Evolutionary conservation across 306 rosid genomes (phyloP).

Genomic region (Medicago truncatula): DNA sequence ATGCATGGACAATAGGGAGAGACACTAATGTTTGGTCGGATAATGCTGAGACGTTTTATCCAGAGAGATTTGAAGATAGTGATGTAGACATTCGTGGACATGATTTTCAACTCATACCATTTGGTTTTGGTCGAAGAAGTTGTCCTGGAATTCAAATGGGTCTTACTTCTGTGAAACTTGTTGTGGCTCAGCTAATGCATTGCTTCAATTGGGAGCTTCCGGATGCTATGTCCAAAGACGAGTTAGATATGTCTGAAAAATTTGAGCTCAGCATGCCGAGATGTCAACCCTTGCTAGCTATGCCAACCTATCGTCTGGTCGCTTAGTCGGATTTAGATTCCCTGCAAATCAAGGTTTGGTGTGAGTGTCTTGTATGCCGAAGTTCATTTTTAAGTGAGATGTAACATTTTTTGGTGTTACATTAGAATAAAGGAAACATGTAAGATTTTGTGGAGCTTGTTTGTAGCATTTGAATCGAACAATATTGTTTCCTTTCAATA

Average conservation of each 20-base stretch:
- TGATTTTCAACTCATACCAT: constrained; percentile 43
- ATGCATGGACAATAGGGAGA: constrained; percentile 46
- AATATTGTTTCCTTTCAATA: no score
- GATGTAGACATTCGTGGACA: constrained; percentile 32
- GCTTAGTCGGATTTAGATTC: no score
- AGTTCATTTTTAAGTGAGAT: no score
- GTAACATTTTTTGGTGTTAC: no score
- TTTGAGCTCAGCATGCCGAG: constrained; percentile 39
- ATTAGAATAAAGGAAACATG: no score
- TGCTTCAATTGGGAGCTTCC: constrained; percentile 55
- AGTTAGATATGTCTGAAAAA: constrained; percentile 43
- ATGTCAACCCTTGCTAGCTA: constrained; percentile 34
- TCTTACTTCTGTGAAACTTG: neutral
- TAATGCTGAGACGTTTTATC: constrained; percentile 38
- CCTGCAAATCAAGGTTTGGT: no score
- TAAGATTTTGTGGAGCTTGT: no score
- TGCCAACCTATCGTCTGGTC: constrained; percentile 37
- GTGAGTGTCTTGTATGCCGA: no score
- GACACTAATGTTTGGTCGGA: constrained; percentile 45
- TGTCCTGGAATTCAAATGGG: constrained; percentile 47
- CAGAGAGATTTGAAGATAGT: constrained; percentile 35
- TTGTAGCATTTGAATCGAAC: no score
- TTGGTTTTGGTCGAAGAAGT: constrained; percentile 46
- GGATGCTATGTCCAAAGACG: neutral
- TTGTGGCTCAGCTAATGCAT: constrained; percentile 49